Percentiles rank a stretch among this genome's conserved stretches.
Evolutionary conservation across 1,284 basidiomycete species (phyloP).

Genomic region (Takashimella koratensis): DNA sequence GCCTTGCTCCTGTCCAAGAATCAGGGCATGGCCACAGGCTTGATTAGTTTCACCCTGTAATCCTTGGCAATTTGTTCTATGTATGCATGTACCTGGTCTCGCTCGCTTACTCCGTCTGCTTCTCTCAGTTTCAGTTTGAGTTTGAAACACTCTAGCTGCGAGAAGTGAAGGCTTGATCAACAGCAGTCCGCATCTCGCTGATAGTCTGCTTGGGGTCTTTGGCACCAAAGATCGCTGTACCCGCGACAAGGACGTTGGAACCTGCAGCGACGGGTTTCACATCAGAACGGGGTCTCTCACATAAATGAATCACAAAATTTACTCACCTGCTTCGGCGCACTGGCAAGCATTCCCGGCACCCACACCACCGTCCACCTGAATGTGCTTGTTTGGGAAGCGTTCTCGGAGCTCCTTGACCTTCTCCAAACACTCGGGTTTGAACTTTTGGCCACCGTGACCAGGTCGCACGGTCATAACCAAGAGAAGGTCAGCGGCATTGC

Average conservation of each 20-base stretch:
- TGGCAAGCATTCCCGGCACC: constrained; percentile 82
- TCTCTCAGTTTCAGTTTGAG: too few relatives aligned
- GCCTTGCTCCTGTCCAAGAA: not conserved
- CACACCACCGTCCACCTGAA: constrained; percentile 97
- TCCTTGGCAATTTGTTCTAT: too few relatives aligned
- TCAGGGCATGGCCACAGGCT: not conserved
- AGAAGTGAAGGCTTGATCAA: constrained; percentile 55
- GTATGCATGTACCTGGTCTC: not conserved
- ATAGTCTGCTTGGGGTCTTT: constrained; percentile 76
- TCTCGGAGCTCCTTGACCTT: constrained; percentile 80
- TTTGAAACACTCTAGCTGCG: not conserved
- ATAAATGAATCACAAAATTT: not conserved
- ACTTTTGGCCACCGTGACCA: constrained; percentile 92
- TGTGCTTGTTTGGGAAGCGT: constrained; percentile 81
- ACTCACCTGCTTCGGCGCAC: constrained; percentile 83
- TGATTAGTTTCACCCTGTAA: too few relatives aligned
- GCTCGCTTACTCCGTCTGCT: too few relatives aligned
- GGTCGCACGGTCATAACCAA: constrained; percentile 98
- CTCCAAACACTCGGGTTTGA: constrained; percentile 80
- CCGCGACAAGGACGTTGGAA: constrained; percentile 97
- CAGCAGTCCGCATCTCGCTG: constrained; percentile 62
- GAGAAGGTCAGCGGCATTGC: constrained; percentile 77
- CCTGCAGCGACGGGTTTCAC: constrained; percentile 48
- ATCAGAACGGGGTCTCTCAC: too few relatives aligned
- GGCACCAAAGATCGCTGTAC: constrained; percentile 90